Conservation (phyloP, 1,284 basidiomycete genomes). For the Taiwanofungus camphoratus region DNA sequence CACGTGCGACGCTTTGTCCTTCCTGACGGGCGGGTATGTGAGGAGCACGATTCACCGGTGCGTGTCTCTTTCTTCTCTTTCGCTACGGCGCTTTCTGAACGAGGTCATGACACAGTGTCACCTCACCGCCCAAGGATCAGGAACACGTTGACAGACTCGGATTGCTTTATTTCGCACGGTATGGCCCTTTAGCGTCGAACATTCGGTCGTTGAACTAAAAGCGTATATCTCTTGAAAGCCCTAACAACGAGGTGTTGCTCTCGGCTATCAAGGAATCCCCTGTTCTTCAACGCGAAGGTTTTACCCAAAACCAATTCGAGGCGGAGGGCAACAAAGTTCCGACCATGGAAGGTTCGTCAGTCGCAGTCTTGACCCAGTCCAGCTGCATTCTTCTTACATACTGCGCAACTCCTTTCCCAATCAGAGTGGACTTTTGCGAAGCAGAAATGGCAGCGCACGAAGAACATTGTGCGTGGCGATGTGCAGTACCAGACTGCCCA, state of each 20-base stretch:
- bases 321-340: constrained; percentile 37
- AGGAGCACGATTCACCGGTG: constrained; percentile 47
- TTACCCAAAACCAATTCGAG: constrained; percentile 46
- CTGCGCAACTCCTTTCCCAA: background rate
- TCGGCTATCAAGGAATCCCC: constrained; percentile 40
- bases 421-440: constrained; percentile 42
- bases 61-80: constrained; percentile 2
- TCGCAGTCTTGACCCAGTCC: background rate
- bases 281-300: constrained; percentile 41
- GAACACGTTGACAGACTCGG: constrained; percentile 46
- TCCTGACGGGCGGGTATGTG: constrained; percentile 47
- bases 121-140: constrained; percentile 49
- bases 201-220: background rate
- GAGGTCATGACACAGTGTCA: constrained; percentile 27
- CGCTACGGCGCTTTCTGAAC: background rate
- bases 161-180: constrained; percentile 48
- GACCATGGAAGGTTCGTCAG: constrained; percentile 35
- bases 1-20: constrained; percentile 45
- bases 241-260: constrained; percentile 43
- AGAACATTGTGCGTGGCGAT: constrained; percentile 26
- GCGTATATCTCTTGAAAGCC: constrained; percentile 22
- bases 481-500: constrained; percentile 29
- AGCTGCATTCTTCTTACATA: background rate
- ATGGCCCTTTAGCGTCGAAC: constrained; percentile 4
- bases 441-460: constrained; percentile 43